Evolutionary conservation across 2,329 filamentous ascomycete genomes (phyloP), one percentile per base, ranked within the genome.

Genomic region (Ascochyta clinopodiicola): DNA sequence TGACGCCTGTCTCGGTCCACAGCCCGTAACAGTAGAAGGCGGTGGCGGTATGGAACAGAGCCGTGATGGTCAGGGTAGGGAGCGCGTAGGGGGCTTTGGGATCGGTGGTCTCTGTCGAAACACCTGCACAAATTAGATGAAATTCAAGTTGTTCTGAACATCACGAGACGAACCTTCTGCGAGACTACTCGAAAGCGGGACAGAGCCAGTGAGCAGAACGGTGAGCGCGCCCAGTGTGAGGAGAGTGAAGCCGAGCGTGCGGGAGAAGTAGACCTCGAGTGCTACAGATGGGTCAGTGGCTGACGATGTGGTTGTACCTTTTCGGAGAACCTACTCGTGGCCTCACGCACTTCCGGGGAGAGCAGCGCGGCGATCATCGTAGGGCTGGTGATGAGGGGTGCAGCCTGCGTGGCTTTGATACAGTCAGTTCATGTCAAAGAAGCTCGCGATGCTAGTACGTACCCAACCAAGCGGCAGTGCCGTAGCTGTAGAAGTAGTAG

Each of bases 231-330:
- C 86, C 25, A 94, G 77, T 9, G 86, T 78, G 21, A 92, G 78
- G 39, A 92, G 82, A 27, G 86, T 79, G 52, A 93, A 79, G 60
- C 88, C 90, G 1, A 92, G 82, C 25, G 83, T 85, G 37, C 90
- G 88, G 46, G 86, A 86, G 72, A 93, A 87, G 81, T 94, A 94
- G 51, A 84, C 77, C 74, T 92, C 89, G 29, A 91, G 79, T 22
- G 77, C 86, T 85, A 62, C 15, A 44, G 37, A 6, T 0, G 4
- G 45, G 29, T 61, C 59, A 57, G 36, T 25, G 22, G 17, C 32
- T 39, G 43, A 9, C 13, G 22, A 39, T n/a, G 37, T 8, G 15
- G 21, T 10, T 12, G 25, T 48, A 13, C n/a, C 12, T 17, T 5
- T n/a, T 22, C 9, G 29, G 12, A n/a, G 7, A 12, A 61, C 79